Percentiles rank a stretch among this genome's conserved stretches.
These are phyloP conservation scores for Salvia miltiorrhiza DNA, from an alignment of 257 asterid species.

Conservation along the genomic window DNA sequence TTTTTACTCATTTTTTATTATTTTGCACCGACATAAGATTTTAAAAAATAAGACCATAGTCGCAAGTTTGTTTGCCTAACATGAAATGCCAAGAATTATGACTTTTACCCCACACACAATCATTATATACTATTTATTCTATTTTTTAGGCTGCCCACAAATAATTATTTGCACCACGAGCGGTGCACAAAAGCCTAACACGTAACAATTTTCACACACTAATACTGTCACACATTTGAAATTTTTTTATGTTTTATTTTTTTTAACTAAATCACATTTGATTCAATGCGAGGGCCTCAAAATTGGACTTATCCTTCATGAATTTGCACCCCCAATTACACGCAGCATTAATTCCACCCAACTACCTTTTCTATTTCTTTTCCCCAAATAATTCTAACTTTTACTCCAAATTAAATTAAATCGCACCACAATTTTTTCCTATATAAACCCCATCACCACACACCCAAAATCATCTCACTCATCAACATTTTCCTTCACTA, in stretches of 20 bases:
- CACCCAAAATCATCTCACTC: not conserved
- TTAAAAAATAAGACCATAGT: not conserved
- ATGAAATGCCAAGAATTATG: not conserved
- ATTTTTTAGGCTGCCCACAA: not conserved
- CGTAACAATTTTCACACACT: not conserved
- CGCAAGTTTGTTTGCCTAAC: not conserved
- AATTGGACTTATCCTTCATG: constrained; percentile 10
- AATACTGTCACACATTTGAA: not conserved
- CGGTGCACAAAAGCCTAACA: not conserved
- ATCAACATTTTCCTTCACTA: not conserved
- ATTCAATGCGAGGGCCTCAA: not conserved
- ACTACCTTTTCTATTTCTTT: not conserved
- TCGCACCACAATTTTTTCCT: not conserved
- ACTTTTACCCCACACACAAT: not conserved
- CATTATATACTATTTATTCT: not conserved
- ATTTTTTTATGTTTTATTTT: not conserved
- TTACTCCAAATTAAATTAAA: not conserved
- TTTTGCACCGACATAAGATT: not conserved
- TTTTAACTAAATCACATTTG: too few relatives aligned
- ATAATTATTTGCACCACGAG: not conserved
- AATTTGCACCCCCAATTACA: not conserved
- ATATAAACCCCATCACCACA: constrained; percentile 19
- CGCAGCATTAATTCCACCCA: constrained; percentile 23
- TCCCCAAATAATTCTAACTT: not conserved
- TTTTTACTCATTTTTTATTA: not conserved